Evolutionary conservation across 2,329 filamentous ascomycete species (phyloP), one percentile per base, ranked within the genome.

Genomic region (Zymoseptoria pseudotritici): DNA sequence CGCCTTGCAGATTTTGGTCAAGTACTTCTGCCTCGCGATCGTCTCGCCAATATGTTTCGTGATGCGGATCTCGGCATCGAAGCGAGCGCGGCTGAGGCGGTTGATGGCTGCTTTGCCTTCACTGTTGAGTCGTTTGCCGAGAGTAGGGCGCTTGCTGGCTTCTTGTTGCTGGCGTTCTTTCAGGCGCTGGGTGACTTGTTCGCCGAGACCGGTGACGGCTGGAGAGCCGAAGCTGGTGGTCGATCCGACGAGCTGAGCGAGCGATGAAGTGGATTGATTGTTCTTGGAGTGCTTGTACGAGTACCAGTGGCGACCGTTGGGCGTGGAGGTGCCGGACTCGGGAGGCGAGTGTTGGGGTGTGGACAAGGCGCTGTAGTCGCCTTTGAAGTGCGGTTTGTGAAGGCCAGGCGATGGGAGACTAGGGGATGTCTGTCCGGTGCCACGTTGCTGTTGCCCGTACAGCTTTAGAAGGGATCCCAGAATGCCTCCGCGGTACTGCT

Each of bases 1-100:
- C 1, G 90, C 90, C 50, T 86, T 85, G 72, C 92, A 96, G 49
- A 97, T 82, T 72, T 89, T 91, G 58, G 92, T 82, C 11, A 97
- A 81, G 71, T 96, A 97, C 58, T 85, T 83, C 67, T 96, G 91
- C 2, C 91, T 84, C 42, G 86, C 86, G 20, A 96, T 82, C 17
- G 89, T 92, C 60, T 84, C 82, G 11, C 83, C 83, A 62, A 87
- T 82, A 69, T 86, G 83, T 3, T 83, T 78, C 2, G 82, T 84
- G 65, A 86, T 83, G 59, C 79, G 77, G 51, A 83, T 80, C 61
- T 85, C 79, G 17, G 84, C 77, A 56, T 79, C 78, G 4, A 75
- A 69, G 55, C 71, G 72, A 4, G 72, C 62, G 60, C 73, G 75
- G 42, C 72, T 72, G 2, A 68, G 53, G 6, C 66, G 64, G 26